A percentile compares a stretch with the other conserved stretches of the same genome.
Conservation (phyloP, 192 early-diverging fungal species). For the Coemansia reversa region DNA sequence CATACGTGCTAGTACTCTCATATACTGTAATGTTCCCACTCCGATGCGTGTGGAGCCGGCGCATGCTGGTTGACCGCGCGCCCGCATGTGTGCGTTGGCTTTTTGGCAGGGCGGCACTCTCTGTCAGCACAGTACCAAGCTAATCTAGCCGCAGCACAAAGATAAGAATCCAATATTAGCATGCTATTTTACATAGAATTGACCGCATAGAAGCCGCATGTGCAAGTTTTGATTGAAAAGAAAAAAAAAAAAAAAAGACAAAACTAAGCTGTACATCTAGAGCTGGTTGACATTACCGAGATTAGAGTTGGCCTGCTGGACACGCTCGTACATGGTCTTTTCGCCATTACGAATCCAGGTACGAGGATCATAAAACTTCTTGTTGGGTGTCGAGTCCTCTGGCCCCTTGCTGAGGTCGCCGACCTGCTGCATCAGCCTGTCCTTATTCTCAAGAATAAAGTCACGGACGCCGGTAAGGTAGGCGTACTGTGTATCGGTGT, state of each 20-base stretch:
- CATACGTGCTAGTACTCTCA: conserved; percentile 25
- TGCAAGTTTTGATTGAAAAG: background rate
- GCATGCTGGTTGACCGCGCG: conserved; percentile 34
- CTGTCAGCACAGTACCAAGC: background rate
- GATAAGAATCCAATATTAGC: background rate
- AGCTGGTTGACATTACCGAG: conserved; percentile 70
- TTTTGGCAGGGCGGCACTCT: conserved; percentile 27
- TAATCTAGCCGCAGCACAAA: background rate
- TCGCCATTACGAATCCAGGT: conserved; percentile 89
- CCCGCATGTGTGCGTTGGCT: conserved; percentile 30
- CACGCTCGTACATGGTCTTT: conserved; percentile 83
- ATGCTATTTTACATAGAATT: background rate
- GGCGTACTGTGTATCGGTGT: conserved; percentile 98
- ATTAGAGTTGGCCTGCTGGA: conserved; percentile 74
- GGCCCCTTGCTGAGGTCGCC: conserved; percentile 90
- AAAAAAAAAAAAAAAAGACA: background rate
- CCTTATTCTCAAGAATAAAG: conserved; percentile 88
- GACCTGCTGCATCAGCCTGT: conserved; percentile 86
- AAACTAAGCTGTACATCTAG: conserved; percentile 39
- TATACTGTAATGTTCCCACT: conserved; percentile 43
- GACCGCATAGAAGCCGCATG: conserved; percentile 2
- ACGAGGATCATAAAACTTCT: conserved; percentile 98
- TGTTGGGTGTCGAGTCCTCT: conserved; percentile 86
- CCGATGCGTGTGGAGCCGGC: conserved; percentile 20
- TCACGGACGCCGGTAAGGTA: conserved; percentile 86